These are phyloP conservation scores for Aureobasidium sp. DNA, from an alignment of 2,329 filamentous ascomycete genomes.

Conservation along the genomic window DNA sequence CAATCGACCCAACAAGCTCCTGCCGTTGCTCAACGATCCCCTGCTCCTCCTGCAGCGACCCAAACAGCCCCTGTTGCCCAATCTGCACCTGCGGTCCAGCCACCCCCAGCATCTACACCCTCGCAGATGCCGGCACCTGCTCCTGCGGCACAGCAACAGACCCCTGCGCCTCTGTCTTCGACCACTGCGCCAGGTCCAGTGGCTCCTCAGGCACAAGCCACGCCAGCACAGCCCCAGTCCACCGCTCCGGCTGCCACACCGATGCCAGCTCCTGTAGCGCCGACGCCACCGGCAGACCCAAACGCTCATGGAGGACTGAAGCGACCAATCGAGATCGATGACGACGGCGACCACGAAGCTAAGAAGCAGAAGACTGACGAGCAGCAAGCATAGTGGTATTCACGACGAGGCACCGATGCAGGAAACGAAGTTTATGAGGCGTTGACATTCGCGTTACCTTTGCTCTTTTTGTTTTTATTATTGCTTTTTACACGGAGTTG, in stretches of 20 bases:
- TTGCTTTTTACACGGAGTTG: background rate
- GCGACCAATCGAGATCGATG: constrained; percentile 15
- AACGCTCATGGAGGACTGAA: constrained; percentile 11
- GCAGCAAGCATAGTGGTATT: background rate
- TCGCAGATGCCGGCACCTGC: background rate
- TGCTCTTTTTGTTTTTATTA: background rate
- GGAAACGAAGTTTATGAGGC: constrained; percentile 8
- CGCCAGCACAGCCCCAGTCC: background rate
- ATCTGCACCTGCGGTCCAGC: background rate
- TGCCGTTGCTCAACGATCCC: background rate
- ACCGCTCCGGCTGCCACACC: background rate
- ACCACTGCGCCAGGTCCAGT: background rate
- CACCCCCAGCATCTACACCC: background rate
- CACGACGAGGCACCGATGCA: background rate
- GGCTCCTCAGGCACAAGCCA: background rate
- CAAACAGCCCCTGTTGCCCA: background rate
- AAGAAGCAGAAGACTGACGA: constrained; percentile 17
- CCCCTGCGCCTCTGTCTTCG: background rate
- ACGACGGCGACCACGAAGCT: constrained; percentile 16
- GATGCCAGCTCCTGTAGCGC: background rate
- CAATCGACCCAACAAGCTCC: background rate
- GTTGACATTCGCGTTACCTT: background rate
- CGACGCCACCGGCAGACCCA: background rate
- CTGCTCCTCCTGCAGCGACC: background rate
- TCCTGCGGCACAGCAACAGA: background rate